Conservation (phyloP, 495 filamentous ascomycete species). For the Trichocladium antarcticum region DNA sequence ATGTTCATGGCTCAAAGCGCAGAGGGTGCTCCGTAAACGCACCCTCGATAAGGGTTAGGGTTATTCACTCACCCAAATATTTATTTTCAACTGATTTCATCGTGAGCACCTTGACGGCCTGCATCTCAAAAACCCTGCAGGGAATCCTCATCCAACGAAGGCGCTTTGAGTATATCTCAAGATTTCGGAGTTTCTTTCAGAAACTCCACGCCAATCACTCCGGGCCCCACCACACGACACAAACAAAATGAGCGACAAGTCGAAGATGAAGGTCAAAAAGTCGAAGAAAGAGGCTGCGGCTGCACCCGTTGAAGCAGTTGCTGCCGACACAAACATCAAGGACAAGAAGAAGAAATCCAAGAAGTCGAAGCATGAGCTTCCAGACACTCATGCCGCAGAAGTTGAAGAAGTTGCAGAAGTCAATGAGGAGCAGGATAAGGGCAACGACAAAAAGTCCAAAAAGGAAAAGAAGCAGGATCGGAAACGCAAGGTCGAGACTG, state of each 20-base stretch:
- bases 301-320: background rate
- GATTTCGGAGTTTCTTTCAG: background rate
- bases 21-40: too few relatives aligned
- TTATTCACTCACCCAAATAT: background rate
- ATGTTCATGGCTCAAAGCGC: too few relatives aligned
- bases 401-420: background rate
- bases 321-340: conserved; percentile 1
- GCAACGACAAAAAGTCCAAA: conserved; percentile 4
- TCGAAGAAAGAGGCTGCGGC: background rate
- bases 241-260: conserved; percentile 3
- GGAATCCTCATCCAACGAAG: background rate
- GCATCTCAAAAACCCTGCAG: background rate
- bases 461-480: conserved; percentile 14
- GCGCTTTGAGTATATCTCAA: background rate
- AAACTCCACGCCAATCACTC: background rate
- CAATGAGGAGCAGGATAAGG: background rate
- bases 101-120: conserved; percentile 6
- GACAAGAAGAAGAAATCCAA: conserved; percentile 17
- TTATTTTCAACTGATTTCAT: background rate
- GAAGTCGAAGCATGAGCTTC: conserved; percentile 8
- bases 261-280: conserved; percentile 22
- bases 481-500: conserved; percentile 7
- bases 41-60: background rate
- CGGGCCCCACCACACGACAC: background rate
- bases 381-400: conserved; percentile 8